Evolutionary conservation across 257 asterid genomes (phyloP), one percentile per base, ranked within the genome.

Genomic region (Cynanchum wilfordii): DNA sequence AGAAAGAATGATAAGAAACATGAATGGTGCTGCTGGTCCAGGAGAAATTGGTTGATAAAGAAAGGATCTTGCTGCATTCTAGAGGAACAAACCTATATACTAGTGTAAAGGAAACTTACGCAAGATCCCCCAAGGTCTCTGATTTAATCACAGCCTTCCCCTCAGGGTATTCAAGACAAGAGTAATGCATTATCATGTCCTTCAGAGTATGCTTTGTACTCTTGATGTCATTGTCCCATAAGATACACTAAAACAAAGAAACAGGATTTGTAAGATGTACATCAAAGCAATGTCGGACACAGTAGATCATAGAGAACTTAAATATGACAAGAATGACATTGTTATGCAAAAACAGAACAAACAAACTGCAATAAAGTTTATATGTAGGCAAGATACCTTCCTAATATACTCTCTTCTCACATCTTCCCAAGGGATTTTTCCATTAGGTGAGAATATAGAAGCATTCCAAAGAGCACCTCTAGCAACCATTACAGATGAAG

Each of bases 391-490:
- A 57, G 59, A 70, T 89, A 93, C 98, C 97, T 93, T 89, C 80
- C 93, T 87, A 62, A 91, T 75, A 59, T 88, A 91, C 86, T 87
- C 97, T 68, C 78, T 83, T 85, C 89, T 93, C 73, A 93, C 88
- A 8, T 81, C 94, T 84, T 88, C 96, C 89, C 90, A 84, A 10
- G 94, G 92, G 75, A 87, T 33, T 78, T 88, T 89, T 27, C 94
- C 96, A 76, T 82, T 73, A 22, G 96, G 90, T 66, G 93, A 89
- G 79, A 93, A 93, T 40, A 93, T 80, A 51, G 98, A 93, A 76
- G 92, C 97, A 87, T 93, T 91, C 98, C 98, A 93, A 71, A 93
- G 87, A 54, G 98, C 98, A 54, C 97, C 98, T 87, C 98, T 85
- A 56, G 97, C 98, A 75, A 86, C 96, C 98, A 93, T 93, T 68